Evolutionary conservation across 106 monocot genomes (phyloP).

Genomic region (Agapanthus africanus): DNA sequence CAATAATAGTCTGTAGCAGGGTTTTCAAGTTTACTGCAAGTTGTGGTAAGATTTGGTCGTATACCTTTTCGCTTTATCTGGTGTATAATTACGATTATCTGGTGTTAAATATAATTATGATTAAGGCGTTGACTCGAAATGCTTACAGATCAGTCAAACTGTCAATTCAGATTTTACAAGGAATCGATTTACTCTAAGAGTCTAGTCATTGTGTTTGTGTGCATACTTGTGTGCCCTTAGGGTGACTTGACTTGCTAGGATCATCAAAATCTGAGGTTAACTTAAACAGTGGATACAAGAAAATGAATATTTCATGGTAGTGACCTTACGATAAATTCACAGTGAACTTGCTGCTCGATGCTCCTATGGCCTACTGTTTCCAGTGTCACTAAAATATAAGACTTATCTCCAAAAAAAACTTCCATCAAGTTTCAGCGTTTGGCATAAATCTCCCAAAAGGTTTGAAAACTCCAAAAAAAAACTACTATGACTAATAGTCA

Average conservation of each 20-base stretch:
- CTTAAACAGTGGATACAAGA: background rate
- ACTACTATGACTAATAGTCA: too few relatives aligned
- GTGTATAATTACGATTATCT: background rate
- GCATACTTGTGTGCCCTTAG: too few relatives aligned
- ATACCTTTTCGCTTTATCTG: background rate
- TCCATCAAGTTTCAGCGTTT: too few relatives aligned
- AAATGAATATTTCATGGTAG: background rate
- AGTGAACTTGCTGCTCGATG: background rate
- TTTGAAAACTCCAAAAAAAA: too few relatives aligned
- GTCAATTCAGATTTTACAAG: too few relatives aligned
- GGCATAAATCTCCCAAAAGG: too few relatives aligned
- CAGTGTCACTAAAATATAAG: background rate
- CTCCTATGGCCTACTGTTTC: background rate
- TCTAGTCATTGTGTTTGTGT: too few relatives aligned
- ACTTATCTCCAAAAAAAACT: too few relatives aligned
- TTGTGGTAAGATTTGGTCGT: background rate
- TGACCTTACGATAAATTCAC: background rate
- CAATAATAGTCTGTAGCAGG: background rate
- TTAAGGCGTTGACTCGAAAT: too few relatives aligned
- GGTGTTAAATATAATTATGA: too few relatives aligned
- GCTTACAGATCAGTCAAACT: too few relatives aligned
- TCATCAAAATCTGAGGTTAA: background rate
- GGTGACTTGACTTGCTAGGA: background rate
- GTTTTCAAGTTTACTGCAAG: background rate
- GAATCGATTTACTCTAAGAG: too few relatives aligned